Evolutionary conservation across 176 grass and related monocot genomes (phyloP), one percentile per base, ranked within the genome.

Genomic region (Aegilops bicornis): DNA sequence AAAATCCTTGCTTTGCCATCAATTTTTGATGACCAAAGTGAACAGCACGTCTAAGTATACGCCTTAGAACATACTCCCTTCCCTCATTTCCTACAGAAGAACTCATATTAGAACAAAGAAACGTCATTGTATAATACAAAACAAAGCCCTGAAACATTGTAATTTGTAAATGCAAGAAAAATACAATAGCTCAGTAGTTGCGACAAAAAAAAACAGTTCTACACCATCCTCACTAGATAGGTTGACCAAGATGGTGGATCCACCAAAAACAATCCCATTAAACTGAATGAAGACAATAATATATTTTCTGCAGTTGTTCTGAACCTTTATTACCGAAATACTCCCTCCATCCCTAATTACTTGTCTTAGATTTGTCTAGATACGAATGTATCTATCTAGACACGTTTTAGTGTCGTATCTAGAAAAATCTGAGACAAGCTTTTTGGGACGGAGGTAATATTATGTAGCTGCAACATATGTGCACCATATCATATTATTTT

Each of bases 41-140:
- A 85, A 98, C 97, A 47, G 92, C 97, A 27, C 97, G 92, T 84
- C 94, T 91, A 74, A 99, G 94, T 88, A 99, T 96, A 67, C 97
- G 91, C 84, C 97, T 94, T 33, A 99, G 92, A 81, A 99, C 97
- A 91, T 99, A 99, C 61, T 99, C 97, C 31, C 97, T 88, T 59
- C 97, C 97, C 78, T 99, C 97, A 80, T 99, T 99, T 71, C 97
- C 94, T 98, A 78, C 78, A 79, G 52, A 76, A 30, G 0, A 76
- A 24, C 2, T 64, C 77, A 22, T 79, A 80, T 80, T 82, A 77
- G 24, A 60, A 70, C 9, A 72, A 64, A 1, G 2, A 73, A 84
- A 40, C 54, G 19, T 7, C 35, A 87, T 7, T 79, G 32, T 47
- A 29, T 50, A 75, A 36, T 48, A 86, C 13, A 65, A 84, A 79